A percentile compares a stretch with the other conserved stretches of the same genome.
Conservation (phyloP, 768 basidiomycete genomes). For the Auricularia auricula-judae region DNA sequence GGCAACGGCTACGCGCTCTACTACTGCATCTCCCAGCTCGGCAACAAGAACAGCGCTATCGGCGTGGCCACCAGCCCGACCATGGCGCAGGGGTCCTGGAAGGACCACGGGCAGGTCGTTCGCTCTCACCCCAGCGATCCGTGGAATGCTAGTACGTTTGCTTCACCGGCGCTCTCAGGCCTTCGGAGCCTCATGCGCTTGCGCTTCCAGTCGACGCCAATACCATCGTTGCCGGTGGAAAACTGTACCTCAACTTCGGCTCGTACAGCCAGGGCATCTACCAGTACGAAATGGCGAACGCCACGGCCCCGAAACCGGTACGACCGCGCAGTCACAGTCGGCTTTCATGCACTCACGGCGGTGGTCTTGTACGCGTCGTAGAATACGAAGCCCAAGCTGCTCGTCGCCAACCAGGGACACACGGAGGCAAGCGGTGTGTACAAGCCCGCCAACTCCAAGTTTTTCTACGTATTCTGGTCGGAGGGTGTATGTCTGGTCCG, state of each 20-base stretch:
- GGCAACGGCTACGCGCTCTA: slow-evolving; percentile 14
- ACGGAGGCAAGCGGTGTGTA: slow-evolving; percentile 2
- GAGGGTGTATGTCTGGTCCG: slow-evolving; percentile 12
- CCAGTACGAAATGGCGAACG: too few species aligned
- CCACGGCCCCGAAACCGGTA: slow-evolving; percentile 2
- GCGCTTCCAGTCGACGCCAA: slow-evolving; percentile 6
- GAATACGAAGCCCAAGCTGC: background rate
- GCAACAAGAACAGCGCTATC: slow-evolving; percentile 15
- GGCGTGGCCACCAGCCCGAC: slow-evolving; percentile 14
- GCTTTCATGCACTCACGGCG: background rate
- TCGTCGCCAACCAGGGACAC: background rate
- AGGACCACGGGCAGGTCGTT: slow-evolving; percentile 15
- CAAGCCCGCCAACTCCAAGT: background rate
- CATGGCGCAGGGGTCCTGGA: slow-evolving; percentile 16
- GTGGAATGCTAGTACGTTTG: slow-evolving; percentile 10
- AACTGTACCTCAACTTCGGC: slow-evolving; percentile 12
- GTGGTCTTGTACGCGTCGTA: background rate
- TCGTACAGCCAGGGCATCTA: too few species aligned
- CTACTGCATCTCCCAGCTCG: slow-evolving; percentile 14
- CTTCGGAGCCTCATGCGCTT: too few species aligned
- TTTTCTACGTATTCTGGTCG: slow-evolving; percentile 9
- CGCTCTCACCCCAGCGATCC: slow-evolving; percentile 6
- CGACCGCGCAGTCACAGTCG: background rate
- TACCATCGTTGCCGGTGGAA: slow-evolving; percentile 8
- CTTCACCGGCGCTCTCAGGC: too few species aligned